These are phyloP conservation scores for Dryas drummondii DNA, from an alignment of 306 rosid species.

Conservation along the genomic window DNA sequence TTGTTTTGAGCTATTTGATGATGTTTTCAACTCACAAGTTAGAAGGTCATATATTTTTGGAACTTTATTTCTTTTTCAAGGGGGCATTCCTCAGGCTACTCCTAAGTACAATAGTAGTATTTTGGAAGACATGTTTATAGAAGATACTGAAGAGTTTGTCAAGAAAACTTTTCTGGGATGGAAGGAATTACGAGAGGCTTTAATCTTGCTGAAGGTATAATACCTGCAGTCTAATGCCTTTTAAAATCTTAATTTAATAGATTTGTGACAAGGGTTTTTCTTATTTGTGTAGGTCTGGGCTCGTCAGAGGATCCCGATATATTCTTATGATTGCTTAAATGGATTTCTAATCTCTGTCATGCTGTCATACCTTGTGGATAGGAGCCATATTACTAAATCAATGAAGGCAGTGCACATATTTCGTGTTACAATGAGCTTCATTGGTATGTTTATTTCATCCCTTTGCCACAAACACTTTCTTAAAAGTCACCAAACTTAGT, in stretches of 20 bases:
- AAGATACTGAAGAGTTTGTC: slow-evolving; percentile 50
- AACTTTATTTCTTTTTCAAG: slow-evolving; percentile 33
- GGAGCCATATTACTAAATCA: slow-evolving; percentile 51
- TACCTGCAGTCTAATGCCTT: not conserved
- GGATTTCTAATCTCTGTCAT: slow-evolving; percentile 73
- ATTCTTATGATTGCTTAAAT: slow-evolving; percentile 73
- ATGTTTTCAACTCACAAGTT: slow-evolving; percentile 5
- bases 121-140: slow-evolving; percentile 82
- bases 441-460: slow-evolving; percentile 51
- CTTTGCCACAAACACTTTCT: not conserved
- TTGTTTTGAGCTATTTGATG: not conserved
- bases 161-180: slow-evolving; percentile 51
- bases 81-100: slow-evolving; percentile 54
- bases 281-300: slow-evolving; percentile 76
- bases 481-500: not conserved
- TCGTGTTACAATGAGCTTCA: slow-evolving; percentile 60
- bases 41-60: slow-evolving; percentile 13
- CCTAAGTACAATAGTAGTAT: slow-evolving; percentile 88
- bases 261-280: slow-evolving; percentile 15
- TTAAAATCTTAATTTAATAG: not conserved
- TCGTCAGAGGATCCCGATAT: slow-evolving; percentile 60
- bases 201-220: slow-evolving; percentile 72
- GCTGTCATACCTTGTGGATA: slow-evolving; percentile 62
- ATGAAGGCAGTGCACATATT: slow-evolving; percentile 72
- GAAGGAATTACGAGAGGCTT: slow-evolving; percentile 72